Evolutionary conservation across 305 asterid species (phyloP).

Genomic region (Nicotiana rustica): DNA sequence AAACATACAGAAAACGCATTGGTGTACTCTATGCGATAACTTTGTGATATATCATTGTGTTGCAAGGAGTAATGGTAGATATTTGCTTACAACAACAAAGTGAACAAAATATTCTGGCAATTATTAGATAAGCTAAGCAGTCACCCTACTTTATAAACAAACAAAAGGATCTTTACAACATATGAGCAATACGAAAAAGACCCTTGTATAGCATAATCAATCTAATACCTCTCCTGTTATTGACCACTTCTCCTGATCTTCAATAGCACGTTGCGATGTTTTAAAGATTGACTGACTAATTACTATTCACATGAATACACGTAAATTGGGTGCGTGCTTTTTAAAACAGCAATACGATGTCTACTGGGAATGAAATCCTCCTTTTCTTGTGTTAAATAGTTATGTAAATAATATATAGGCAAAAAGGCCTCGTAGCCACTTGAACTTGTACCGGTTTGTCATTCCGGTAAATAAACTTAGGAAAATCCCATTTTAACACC

Average conservation of each 20-base stretch:
- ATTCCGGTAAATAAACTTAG: no score
- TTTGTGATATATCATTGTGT: not conserved
- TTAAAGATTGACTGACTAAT: not conserved
- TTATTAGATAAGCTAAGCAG: not conserved
- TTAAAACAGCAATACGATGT: not conserved
- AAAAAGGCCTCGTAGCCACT: no score
- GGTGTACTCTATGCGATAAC: constrained; percentile 10
- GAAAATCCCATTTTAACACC: no score
- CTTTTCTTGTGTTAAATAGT: not conserved
- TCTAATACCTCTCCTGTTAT: not conserved
- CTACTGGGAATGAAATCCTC: not conserved
- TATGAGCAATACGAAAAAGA: constrained; percentile 10
- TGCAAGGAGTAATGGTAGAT: not conserved
- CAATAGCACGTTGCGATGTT: not conserved
- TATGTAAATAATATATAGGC: no score
- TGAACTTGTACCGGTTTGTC: no score
- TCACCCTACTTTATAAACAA: not conserved
- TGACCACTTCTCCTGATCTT: not conserved
- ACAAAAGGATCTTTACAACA: not conserved
- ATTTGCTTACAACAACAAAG: not conserved
- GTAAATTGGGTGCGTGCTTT: not conserved
- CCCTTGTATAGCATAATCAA: not conserved
- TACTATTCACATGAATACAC: not conserved
- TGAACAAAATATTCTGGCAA: not conserved
- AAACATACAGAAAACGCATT: constrained; percentile 8